Percentiles rank a stretch among this genome's conserved stretches.
phyloP scores from a whole-genome alignment of 1,284 basidiomycete genomes.

The Rhodotorula mucilaginosa region DNA sequence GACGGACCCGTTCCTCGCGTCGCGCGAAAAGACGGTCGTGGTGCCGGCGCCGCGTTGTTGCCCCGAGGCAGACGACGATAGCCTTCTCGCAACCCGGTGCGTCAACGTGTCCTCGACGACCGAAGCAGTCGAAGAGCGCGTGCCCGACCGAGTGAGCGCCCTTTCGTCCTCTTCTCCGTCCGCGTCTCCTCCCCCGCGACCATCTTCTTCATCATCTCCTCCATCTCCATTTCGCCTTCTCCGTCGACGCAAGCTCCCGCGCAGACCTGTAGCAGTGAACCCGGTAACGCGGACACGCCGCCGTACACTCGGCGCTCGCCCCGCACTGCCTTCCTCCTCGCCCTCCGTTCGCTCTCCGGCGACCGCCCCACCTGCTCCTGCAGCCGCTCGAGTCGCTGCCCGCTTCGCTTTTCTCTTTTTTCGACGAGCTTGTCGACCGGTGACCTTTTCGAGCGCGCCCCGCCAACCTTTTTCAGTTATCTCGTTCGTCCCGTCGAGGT shows the following conservation, averaged over 20 bases:
- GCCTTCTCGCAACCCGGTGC: constrained; percentile 4
- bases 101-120: constrained; percentile 19
- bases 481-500: background rate
- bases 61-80: background rate
- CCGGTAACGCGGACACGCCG: constrained; percentile 10
- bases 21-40: constrained; percentile 31
- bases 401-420: background rate
- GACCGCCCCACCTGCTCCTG: background rate
- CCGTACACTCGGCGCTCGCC: background rate
- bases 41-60: background rate
- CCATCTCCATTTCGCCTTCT: background rate
- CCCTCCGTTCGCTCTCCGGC: background rate
- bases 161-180: constrained; percentile 18
- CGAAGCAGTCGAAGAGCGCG: constrained; percentile 18
- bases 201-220: background rate
- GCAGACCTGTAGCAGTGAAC: constrained; percentile 3
- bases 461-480: constrained; percentile 5
- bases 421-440: background rate
- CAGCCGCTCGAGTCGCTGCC: background rate
- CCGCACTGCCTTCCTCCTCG: background rate
- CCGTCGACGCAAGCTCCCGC: constrained; percentile 3
- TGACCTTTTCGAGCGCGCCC: background rate
- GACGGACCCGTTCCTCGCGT: background rate
- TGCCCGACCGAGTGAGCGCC: constrained; percentile 19
- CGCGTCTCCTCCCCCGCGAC: background rate